These are phyloP conservation scores for Lactifluus subvellereus DNA, from an alignment of 768 basidiomycete species.

Conservation along the genomic window DNA sequence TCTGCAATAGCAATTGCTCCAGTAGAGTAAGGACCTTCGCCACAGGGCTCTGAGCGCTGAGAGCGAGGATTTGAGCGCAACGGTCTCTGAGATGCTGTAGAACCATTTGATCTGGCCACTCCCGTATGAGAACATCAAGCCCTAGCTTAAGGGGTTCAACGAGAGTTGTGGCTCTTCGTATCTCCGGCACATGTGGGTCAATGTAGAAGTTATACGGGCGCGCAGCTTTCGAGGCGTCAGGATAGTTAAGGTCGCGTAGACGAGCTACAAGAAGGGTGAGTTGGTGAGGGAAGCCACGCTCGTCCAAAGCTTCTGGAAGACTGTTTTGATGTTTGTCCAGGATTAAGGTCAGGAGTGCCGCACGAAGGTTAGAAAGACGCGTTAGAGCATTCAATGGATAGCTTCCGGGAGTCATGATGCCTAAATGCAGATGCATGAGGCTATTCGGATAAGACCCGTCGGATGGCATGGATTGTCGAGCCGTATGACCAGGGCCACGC, in stretches of 20 bases:
- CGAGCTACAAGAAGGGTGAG: slow-evolving; percentile 44
- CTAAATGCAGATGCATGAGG: slow-evolving; percentile 46
- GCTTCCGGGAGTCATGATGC: slow-evolving; percentile 31
- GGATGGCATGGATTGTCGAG: slow-evolving; percentile 28
- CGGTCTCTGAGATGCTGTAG: slow-evolving; percentile 75
- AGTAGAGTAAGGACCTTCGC: slow-evolving; percentile 77
- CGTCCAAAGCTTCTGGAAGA: slow-evolving; percentile 40
- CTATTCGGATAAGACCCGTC: slow-evolving; percentile 33
- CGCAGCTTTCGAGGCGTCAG: slow-evolving; percentile 2
- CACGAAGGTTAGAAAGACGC: slow-evolving; percentile 19
- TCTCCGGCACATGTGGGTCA: slow-evolving; percentile 70
- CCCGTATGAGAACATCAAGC: slow-evolving; percentile 51
- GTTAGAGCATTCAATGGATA: slow-evolving; percentile 32
- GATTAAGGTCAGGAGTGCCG: slow-evolving; percentile 20
- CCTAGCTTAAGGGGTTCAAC: slow-evolving; percentile 47
- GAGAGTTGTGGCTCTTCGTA: slow-evolving; percentile 51
- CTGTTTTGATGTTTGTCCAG: slow-evolving; percentile 6
- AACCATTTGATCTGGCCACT: slow-evolving; percentile 99
- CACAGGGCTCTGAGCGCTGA: slow-evolving; percentile 63
- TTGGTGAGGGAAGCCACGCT: slow-evolving; percentile 45
- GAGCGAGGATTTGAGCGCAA: slow-evolving; percentile 56
- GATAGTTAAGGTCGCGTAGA: slow-evolving; percentile 32
- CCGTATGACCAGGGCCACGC: neutral
- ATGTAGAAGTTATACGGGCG: slow-evolving; percentile 67
- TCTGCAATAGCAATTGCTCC: slow-evolving; percentile 81